Base-by-base conservation (phyloP, 139 green algal genomes). In the Chlamydomonas sp. region DNA sequence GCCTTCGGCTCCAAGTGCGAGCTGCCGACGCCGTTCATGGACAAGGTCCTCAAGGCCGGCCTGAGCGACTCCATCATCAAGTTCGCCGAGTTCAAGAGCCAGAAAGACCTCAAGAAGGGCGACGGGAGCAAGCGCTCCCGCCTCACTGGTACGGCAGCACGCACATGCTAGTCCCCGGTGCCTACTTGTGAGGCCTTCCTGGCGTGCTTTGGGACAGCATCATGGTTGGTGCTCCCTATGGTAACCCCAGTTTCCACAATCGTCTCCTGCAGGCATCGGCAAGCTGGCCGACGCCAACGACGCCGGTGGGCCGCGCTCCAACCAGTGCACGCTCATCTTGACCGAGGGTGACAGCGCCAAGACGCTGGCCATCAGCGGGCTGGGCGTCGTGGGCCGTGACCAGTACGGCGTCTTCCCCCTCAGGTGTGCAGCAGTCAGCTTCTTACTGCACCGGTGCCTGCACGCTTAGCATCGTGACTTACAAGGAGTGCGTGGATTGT, bases 271-370 rank as follows among this genome's bases (percentile, higher is more conserved):
- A 96, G 98, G 98, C 81, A 96, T 99, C 63, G 91, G 96, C 58
- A 99, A 99, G 94, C 96, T 99, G 80, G 95, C 98, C 62, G 98
- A 99, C 86, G 98, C 98, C 76, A 99, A 99, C 87, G 95, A 99
- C 75, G 98, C 98, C 0, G 98, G 98, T 78, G 95, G 94, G 0
- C 90, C 94, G 57, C 96, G 97, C 89, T 97, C 93, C 9, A 81
- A 96, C 85, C 49, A 97, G 58, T 99, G 98, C 96, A 99, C 98
- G 20, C 94, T 99, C n/a, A 99, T 99, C 92, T 93, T 99, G 67
- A 99, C 98, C 0, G 98, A 99, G 93, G 98, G 98, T 72, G 98
- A 99, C 94, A 98, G 94, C 15, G 98, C 98, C 79, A 99, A 99
- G 93, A 89, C 98, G 4, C 95, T 99, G 89, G 98, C 97, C 57